These are phyloP conservation scores for Pseudohyphozyma bogoriensis DNA, from an alignment of 768 basidiomycete species.

Conservation along the genomic window DNA sequence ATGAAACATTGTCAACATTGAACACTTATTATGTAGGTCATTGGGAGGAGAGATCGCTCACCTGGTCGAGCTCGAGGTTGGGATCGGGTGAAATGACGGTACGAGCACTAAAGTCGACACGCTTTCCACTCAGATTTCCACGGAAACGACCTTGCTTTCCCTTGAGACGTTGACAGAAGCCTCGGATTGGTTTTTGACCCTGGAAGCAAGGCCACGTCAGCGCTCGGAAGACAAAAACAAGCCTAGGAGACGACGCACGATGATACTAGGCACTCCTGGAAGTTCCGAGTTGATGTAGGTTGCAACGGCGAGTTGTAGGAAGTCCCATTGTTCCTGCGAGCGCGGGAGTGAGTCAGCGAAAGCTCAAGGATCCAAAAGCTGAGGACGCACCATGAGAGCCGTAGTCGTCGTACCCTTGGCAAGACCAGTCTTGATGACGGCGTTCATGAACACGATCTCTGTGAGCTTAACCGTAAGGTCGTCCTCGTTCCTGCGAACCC, in stretches of 20 bases:
- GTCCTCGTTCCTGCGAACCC: constrained; percentile 75
- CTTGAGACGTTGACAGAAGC: constrained; percentile 94
- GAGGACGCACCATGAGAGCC: constrained; percentile 63
- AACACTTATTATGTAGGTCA: no score
- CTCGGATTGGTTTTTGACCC: constrained; percentile 88
- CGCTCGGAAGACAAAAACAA: background rate
- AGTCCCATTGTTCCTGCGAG: constrained; percentile 91
- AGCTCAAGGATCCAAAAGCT: background rate
- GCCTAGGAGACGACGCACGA: constrained; percentile 8
- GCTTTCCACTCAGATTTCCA: constrained; percentile 95
- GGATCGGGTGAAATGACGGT: constrained; percentile 99
- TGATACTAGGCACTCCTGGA: constrained; percentile 58
- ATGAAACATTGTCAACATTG: no score
- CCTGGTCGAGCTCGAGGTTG: constrained; percentile 96
- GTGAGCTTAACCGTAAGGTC: constrained; percentile 94
- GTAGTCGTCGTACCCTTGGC: constrained; percentile 76
- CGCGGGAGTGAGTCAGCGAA: background rate
- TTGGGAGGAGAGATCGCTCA: constrained; percentile 17
- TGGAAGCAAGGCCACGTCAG: constrained; percentile 6
- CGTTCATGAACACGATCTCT: constrained; percentile 91
- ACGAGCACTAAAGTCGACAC: constrained; percentile 95
- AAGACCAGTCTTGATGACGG: constrained; percentile 79
- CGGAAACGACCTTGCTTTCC: constrained; percentile 98
- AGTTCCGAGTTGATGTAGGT: constrained; percentile 98
- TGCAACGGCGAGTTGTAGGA: constrained; percentile 83